Evolutionary conservation across 306 rosid genomes (phyloP), one percentile per base, ranked within the genome.

Genomic region (Medicago ruthenica): DNA sequence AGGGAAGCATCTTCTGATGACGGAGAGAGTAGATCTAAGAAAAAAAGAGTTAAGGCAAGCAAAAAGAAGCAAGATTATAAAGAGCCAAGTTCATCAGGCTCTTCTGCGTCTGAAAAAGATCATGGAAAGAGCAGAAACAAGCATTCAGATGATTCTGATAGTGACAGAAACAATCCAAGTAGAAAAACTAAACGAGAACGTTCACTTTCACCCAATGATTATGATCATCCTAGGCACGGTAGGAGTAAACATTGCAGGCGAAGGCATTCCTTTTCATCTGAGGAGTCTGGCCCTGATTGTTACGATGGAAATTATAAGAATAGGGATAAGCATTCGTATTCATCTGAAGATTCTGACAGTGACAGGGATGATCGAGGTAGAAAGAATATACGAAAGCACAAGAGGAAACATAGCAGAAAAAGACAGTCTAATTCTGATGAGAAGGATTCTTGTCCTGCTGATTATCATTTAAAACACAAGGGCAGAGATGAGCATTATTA

Each of bases 81-180:
- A 12, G 78, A 79, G 55, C 83, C 88, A 22, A 83, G 88, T 80
- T 85, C 89, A 37, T 83, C 88, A 37, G 97, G 86, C 72, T 60
- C 85, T 71, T 73, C 82, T 5, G 88, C 76, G 75, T 54, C 67
- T 77, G 83, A 83, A 78, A 75, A 79, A 60, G 79, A 45, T 59
- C 72, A 71, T 22, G 61, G 66, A 78, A 87, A 40, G 82, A 83
- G 78, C 51, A 85, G 85, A 27, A 55, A 71, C 82, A 79, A 50
- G 79, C 37, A 75, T 62, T 63, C 81, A 7, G 87, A 83, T 65
- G 88, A 79, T 83, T 87, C 83, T 44, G 83, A 84, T 18, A 44
- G 67, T 79, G 80, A 76, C 69, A 58, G 67, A 80, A 73, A 66
- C 72, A 74, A 5, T 50, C 63, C 37, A 77, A 81, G 87, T 74